A percentile compares a stretch with the other conserved stretches of the same genome.
These are phyloP conservation scores for Gastrolobium bilobum DNA, from an alignment of 306 rosid genomes.

Conservation along the genomic window DNA sequence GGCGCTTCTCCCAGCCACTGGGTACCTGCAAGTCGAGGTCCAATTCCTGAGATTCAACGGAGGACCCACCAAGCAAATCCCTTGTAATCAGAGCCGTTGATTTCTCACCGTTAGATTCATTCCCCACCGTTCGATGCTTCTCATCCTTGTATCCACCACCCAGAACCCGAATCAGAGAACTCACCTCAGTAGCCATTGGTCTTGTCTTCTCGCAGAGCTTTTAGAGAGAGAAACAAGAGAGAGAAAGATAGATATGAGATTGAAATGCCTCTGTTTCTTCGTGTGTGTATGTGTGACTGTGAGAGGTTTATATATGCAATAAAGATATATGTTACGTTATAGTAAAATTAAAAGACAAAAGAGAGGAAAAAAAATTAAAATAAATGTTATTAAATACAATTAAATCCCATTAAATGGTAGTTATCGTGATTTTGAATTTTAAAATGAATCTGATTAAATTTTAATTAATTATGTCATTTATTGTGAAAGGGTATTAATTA, in stretches of 20 bases:
- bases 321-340: conserved; percentile 58
- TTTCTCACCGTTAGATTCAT: conserved; percentile 69
- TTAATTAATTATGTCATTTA: conserved; percentile 64
- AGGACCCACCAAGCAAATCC: conserved; percentile 85
- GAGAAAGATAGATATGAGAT: conserved; percentile 24
- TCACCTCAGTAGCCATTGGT: conserved; percentile 91
- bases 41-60: conserved; percentile 80
- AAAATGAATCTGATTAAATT: conserved; percentile 40
- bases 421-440: conserved; percentile 46
- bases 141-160: conserved; percentile 72
- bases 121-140: conserved; percentile 71
- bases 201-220: neutral
- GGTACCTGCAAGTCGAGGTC: conserved; percentile 99
- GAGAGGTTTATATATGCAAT: conserved; percentile 56
- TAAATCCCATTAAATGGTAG: conserved; percentile 39
- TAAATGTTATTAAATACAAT: conserved; percentile 17
- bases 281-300: conserved; percentile 49
- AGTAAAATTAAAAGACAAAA: conserved; percentile 23
- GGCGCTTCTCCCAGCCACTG: conserved; percentile 88
- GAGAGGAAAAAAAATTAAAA: neutral
- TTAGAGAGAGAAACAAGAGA: conserved; percentile 42
- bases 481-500: conserved; percentile 63
- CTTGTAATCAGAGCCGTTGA: conserved; percentile 83
- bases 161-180: conserved; percentile 72
- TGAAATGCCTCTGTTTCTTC: conserved; percentile 34